Evolutionary conservation across 805 yeast species (phyloP).

Genomic region (Teunomyces tritomae): DNA sequence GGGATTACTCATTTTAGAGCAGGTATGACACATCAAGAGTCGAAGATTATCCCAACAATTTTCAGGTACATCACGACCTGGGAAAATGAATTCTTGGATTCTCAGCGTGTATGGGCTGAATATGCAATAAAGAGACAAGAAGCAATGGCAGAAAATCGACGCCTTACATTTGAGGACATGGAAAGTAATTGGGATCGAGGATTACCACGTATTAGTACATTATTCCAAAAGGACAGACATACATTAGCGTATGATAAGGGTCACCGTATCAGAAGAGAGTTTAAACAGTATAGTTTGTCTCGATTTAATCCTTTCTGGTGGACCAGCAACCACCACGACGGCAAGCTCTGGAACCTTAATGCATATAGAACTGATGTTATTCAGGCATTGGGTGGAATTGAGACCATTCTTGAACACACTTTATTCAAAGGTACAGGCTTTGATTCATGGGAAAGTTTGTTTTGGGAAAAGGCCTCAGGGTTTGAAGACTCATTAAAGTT

Average conservation of each 20-base stretch:
- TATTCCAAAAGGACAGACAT: slow-evolving; percentile 92
- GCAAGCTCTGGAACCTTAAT: slow-evolving; percentile 90
- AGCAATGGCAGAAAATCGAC: slow-evolving; percentile 79
- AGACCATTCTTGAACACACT: slow-evolving; percentile 92
- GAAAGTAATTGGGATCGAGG: slow-evolving; percentile 98
- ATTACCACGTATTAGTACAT: slow-evolving; percentile 89
- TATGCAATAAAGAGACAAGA: slow-evolving; percentile 87
- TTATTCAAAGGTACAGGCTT: slow-evolving; percentile 96
- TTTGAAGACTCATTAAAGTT: slow-evolving; percentile 95
- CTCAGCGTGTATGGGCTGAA: slow-evolving; percentile 97
- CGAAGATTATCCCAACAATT: slow-evolving; percentile 84
- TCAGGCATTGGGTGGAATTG: slow-evolving; percentile 96
- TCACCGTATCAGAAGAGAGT: slow-evolving; percentile 77
- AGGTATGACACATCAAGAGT: slow-evolving; percentile 84
- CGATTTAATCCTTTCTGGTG: slow-evolving; percentile 94
- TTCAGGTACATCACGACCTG: slow-evolving; percentile 91
- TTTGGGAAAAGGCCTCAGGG: slow-evolving; percentile 98
- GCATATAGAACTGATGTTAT: slow-evolving; percentile 94
- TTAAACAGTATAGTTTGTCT: slow-evolving; percentile 67
- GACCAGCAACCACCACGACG: slow-evolving; percentile 92
- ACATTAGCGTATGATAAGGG: slow-evolving; percentile 95
- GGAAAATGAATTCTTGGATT: slow-evolving; percentile 94
- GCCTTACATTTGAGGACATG: slow-evolving; percentile 87
- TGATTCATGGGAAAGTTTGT: slow-evolving; percentile 96
- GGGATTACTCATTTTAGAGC: slow-evolving; percentile 93